phyloP scores from a whole-genome alignment of 768 basidiomycete species.

The Chalciporus sphaerocephalus region DNA sequence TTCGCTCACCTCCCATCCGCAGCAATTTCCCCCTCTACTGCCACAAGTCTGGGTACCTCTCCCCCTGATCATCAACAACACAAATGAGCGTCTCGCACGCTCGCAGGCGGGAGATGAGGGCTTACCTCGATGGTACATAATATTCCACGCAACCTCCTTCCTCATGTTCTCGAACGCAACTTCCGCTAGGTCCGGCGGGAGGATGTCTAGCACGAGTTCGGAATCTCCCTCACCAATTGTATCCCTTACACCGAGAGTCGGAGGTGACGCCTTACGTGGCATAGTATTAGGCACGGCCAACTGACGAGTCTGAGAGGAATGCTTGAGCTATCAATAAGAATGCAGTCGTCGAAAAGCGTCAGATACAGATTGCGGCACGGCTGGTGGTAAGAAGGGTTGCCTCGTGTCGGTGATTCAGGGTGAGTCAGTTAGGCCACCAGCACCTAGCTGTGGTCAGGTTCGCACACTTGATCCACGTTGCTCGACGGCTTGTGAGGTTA shows the following conservation, averaged over 20 bases:
- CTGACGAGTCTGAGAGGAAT: not conserved
- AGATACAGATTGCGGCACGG: constrained; percentile 1
- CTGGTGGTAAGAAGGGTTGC: constrained; percentile 4
- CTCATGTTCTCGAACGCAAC: constrained; percentile 54
- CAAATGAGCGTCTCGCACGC: not conserved
- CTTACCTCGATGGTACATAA: constrained; percentile 73
- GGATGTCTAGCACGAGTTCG: constrained; percentile 51
- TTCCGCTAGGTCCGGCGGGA: constrained; percentile 53
- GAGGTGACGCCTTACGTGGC: constrained; percentile 18
- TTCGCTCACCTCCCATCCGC: constrained; percentile 44
- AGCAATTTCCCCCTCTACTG: constrained; percentile 54
- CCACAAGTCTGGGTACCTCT: constrained; percentile 64
- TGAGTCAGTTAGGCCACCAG: constrained; percentile 6
- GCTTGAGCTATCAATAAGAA: constrained; percentile 2
- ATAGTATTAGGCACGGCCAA: constrained; percentile 11
- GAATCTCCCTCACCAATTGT: constrained; percentile 66
- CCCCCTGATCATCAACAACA: constrained; percentile 47
- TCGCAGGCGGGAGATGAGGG: not conserved
- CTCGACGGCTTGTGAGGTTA: not conserved
- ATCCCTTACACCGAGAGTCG: constrained; percentile 34
- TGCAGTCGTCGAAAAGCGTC: constrained; percentile 4
- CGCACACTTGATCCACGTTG: constrained; percentile 12
- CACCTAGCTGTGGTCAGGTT: not conserved
- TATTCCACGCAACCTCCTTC: constrained; percentile 66
- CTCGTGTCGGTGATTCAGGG: constrained; percentile 15